A percentile compares a stretch with the other conserved stretches of the same genome.
These are phyloP conservation scores for Apiospora malaysiana DNA, from an alignment of 2,329 filamentous ascomycete genomes.

Conservation along the genomic window DNA sequence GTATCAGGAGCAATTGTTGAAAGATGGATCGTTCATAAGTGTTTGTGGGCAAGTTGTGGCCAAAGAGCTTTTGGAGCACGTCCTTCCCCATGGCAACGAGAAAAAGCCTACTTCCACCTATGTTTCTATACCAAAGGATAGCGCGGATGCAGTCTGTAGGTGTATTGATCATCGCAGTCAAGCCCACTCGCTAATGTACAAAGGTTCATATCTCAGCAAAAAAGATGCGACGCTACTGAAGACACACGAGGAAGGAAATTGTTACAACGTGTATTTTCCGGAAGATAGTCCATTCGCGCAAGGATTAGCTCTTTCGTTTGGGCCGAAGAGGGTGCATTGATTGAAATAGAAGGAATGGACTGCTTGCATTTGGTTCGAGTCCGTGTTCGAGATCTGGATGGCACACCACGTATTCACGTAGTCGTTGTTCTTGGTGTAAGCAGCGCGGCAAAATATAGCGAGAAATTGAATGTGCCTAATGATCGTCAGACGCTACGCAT, in stretches of 20 bases:
- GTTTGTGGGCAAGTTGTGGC: neutral
- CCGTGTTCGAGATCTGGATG: neutral
- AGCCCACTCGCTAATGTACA: neutral
- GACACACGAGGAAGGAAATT: neutral
- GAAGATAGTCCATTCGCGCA: neutral
- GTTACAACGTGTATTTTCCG: neutral
- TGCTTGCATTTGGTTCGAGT: neutral
- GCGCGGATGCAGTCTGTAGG: neutral
- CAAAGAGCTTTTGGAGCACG: neutral
- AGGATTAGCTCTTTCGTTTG: slow-evolving; percentile 38
- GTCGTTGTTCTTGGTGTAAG: neutral
- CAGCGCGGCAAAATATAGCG: neutral
- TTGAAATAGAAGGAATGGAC: neutral
- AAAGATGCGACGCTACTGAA: neutral
- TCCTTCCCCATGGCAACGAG: slow-evolving; percentile 2
- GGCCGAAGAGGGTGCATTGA: slow-evolving; percentile 38
- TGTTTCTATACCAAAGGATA: neutral
- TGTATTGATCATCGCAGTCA: neutral
- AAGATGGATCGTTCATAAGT: neutral
- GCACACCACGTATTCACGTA: neutral
- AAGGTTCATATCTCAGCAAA: neutral
- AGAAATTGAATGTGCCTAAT: neutral
- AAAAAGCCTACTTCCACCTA: neutral
- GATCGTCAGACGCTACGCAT: neutral
- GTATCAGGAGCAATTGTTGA: neutral